Conservation (phyloP, 805 yeast genomes). For the Wickerhamomyces alni region DNA sequence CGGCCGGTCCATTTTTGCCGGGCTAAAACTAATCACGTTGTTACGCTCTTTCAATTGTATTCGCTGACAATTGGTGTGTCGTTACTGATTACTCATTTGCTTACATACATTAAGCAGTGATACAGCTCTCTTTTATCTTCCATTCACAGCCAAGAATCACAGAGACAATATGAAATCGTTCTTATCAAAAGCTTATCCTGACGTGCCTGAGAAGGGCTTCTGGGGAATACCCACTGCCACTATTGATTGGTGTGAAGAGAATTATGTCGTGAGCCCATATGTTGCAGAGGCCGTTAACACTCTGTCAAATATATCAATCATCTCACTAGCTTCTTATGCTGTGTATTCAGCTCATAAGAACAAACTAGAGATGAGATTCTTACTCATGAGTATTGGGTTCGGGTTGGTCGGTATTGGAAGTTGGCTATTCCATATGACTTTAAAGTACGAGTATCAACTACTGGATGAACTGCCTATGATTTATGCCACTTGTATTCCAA, state of each 20-base stretch:
- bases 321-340: conserved; percentile 55
- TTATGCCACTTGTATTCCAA: conserved; percentile 93
- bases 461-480: conserved; percentile 98
- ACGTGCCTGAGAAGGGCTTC: conserved; percentile 47
- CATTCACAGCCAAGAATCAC: too few species aligned
- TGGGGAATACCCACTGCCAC: conserved; percentile 90
- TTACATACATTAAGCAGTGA: too few species aligned
- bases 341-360: conserved; percentile 55
- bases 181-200: conserved; percentile 52
- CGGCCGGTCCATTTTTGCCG: too few species aligned
- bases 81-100: too few species aligned
- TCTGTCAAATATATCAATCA: conserved; percentile 59
- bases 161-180: too few species aligned
- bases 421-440: conserved; percentile 96
- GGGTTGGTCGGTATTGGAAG: conserved; percentile 87
- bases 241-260: conserved; percentile 99
- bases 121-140: too few species aligned
- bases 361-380: conserved; percentile 62
- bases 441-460: conserved; percentile 81
- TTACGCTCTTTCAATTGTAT: too few species aligned
- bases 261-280: conserved; percentile 79
- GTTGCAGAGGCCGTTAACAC: conserved; percentile 91
- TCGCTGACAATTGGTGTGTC: too few species aligned
- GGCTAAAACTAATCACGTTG: too few species aligned
- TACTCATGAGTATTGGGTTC: conserved; percentile 72